Percentiles rank a stretch among this genome's conserved stretches.
Evolutionary conservation across 2,329 filamentous ascomycete species (phyloP).

Genomic region (Pyricularia pennisetigena): DNA sequence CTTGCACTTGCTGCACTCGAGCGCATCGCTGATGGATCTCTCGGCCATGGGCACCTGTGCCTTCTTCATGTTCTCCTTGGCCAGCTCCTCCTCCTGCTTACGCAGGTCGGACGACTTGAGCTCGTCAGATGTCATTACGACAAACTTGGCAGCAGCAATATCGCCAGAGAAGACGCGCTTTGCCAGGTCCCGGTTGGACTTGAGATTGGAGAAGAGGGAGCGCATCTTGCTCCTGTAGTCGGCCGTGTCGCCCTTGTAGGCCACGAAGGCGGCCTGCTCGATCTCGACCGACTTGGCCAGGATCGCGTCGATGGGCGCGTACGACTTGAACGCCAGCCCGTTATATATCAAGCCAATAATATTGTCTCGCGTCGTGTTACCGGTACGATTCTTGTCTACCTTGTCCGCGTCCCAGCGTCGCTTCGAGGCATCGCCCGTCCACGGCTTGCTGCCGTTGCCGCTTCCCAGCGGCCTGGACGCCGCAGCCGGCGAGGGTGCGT

Average conservation of each 20-base stretch:
- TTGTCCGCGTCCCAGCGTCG: conserved; percentile 75
- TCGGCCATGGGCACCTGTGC: conserved; percentile 89
- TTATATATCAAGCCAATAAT: conserved; percentile 92
- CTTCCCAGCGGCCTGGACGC: conserved; percentile 42
- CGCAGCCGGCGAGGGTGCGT: conserved; percentile 39
- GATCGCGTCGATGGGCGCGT: conserved; percentile 60
- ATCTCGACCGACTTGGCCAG: conserved; percentile 71
- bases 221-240: conserved; percentile 84
- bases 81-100: conserved; percentile 63
- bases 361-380: conserved; percentile 64
- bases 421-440: conserved; percentile 62
- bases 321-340: conserved; percentile 63
- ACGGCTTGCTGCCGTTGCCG: conserved; percentile 31
- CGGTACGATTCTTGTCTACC: conserved; percentile 67
- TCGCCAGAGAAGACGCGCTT: conserved; percentile 65
- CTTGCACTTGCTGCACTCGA: conserved; percentile 87
- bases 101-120: conserved; percentile 80
- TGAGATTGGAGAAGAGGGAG: conserved; percentile 88
- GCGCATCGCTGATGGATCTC: conserved; percentile 78
- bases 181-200: conserved; percentile 74
- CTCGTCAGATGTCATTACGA: conserved; percentile 81
- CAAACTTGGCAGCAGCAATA: conserved; percentile 64
- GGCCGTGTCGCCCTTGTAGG: conserved; percentile 59
- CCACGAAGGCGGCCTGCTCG: conserved; percentile 65
- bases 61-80: conserved; percentile 93